Conservation (phyloP, 2,329 filamentous ascomycete genomes). For the Fusarium anguioides region DNA sequence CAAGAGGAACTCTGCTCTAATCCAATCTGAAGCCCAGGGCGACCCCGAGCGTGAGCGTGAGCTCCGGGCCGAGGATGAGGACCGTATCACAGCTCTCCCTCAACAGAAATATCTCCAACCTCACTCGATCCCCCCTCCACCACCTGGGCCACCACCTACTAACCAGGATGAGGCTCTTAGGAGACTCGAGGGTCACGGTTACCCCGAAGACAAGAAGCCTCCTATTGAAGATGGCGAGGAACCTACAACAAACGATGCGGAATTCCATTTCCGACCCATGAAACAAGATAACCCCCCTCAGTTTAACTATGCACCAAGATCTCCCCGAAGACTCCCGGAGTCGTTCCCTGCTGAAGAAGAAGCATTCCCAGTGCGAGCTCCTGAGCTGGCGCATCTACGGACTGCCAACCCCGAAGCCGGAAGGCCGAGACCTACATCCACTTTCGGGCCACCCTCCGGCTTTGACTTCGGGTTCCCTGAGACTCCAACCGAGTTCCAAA, state of each 20-base stretch:
- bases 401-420: constrained; percentile 51
- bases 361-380: constrained; percentile 54
- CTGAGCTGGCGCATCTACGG: constrained; percentile 69
- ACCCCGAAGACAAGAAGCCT: constrained; percentile 57
- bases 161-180: constrained; percentile 60
- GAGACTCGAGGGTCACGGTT: constrained; percentile 61
- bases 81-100: constrained; percentile 84
- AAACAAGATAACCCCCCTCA: constrained; percentile 63
- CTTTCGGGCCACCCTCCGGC: constrained; percentile 69
- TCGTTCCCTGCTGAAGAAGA: constrained; percentile 37
- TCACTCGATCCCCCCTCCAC: constrained; percentile 52
- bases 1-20: constrained; percentile 86
- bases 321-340: constrained; percentile 52
- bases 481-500: constrained; percentile 88
- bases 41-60: constrained; percentile 83
- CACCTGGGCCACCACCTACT: constrained; percentile 46
- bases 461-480: constrained; percentile 85
- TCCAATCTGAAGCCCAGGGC: constrained; percentile 82
- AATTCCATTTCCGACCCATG: constrained; percentile 70
- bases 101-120: constrained; percentile 72
- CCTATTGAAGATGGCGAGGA: constrained; percentile 42
- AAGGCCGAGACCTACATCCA: constrained; percentile 62
- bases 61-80: constrained; percentile 83
- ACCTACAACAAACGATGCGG: constrained; percentile 44
- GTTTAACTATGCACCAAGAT: constrained; percentile 67